Base-by-base conservation (phyloP, 352 stramenopile genomes). In the Globisporangium splendens region DNA sequence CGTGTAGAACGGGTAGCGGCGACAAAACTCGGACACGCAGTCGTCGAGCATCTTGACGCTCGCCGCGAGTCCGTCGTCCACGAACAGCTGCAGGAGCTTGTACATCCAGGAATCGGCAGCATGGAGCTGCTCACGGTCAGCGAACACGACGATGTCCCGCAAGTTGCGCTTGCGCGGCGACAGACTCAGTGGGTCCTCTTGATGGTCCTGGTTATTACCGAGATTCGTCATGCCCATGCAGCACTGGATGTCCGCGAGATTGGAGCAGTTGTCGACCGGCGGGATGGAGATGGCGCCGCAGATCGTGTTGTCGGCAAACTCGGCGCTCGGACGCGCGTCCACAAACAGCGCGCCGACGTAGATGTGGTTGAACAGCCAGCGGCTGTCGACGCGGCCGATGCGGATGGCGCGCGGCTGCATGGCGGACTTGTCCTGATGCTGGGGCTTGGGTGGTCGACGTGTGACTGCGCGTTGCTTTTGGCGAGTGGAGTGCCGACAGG, bases 321-420 rank as follows among this genome's bases (percentile, higher is more conserved):
- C 54, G 2, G 72, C 58, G 15, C 53, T 38, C 11, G 59, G 44
- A 17, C 83, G 75, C 21, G 67, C 65, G 66, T 93, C 83, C n/a
- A 91, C 39, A 18, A 93, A 20, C 33, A 91, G 14, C 49, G 79
- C 73, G 41, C 83, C 83, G 11, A 82, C 69, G 50, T 83, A 70
- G 46, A 91, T 69, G 46, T 89, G 75, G 75, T 93, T 91, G 61
- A 82, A 91, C 24, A 91, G 77, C 79, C 77, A 93, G 43, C 67
- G 75, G 20, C 64, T 72, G 60, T 83, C 69, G 22, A 89, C 81
- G 15, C 54, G 28, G n/a, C 67, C 59, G 28, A 53, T 69, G 35
- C 50, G 41, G 46, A 63, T 57, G 24, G 56, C 48, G 21, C 66
- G 53, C 47, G 28, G 59, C 46, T 60, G 64, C 52, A 60, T 71